Conservation (phyloP, 441 rosid genomes). For the Croton laevigatus region DNA sequence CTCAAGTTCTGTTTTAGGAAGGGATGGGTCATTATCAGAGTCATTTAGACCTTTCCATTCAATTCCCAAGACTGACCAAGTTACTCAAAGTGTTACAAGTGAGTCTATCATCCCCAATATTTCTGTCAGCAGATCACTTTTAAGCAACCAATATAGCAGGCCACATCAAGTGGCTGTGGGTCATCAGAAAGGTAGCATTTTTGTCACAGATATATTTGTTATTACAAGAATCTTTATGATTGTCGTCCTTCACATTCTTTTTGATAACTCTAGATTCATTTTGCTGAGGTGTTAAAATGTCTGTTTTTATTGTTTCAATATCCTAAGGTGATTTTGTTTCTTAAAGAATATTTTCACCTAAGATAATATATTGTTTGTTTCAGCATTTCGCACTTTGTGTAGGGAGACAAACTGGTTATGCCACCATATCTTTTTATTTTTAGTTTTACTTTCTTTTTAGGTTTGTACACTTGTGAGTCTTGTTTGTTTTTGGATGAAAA, state of each 20-base stretch:
- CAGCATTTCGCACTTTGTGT: not conserved
- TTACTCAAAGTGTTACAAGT: constrained; percentile 34
- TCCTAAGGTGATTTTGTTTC: not conserved
- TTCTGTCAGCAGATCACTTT: constrained; percentile 46
- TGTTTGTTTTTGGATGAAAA: not conserved
- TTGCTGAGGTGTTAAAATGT: not conserved
- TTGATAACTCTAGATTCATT: not conserved
- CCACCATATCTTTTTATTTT: not conserved
- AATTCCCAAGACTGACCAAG: constrained; percentile 54
- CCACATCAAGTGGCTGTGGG: constrained; percentile 59
- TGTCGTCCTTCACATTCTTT: not conserved
- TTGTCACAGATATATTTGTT: not conserved
- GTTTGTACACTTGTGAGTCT: not conserved
- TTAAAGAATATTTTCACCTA: not conserved
- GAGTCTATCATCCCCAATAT: constrained; percentile 45
- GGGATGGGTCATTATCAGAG: constrained; percentile 47
- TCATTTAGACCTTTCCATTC: constrained; percentile 52
- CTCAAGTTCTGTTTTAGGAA: constrained; percentile 48
- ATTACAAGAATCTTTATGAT: not conserved
- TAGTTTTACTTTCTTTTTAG: not conserved
- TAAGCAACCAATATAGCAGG: constrained; percentile 56
- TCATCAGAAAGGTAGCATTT: constrained; percentile 64
- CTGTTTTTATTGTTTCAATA: not conserved
- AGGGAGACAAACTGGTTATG: not conserved
- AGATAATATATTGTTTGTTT: not conserved